These are phyloP conservation scores for Zarea fungicola DNA, from an alignment of 2,329 filamentous ascomycete genomes.

Conservation along the genomic window DNA sequence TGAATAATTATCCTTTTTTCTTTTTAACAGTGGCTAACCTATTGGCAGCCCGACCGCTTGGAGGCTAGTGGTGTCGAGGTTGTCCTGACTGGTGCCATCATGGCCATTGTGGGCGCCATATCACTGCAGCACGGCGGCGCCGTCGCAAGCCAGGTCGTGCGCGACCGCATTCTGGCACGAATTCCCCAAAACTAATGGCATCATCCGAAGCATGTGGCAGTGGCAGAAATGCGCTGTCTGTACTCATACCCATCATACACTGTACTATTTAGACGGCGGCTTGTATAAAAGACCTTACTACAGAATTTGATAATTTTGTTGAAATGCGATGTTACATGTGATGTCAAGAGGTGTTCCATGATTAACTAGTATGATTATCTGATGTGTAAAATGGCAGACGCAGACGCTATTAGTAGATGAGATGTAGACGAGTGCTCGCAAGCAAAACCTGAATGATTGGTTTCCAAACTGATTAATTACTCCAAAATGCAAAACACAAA, in stretches of 20 bases:
- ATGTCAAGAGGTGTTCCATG: too few species aligned
- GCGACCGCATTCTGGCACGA: constrained; percentile 63
- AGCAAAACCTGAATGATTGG: too few species aligned
- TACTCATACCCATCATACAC: constrained; percentile 16
- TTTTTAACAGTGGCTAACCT: background rate
- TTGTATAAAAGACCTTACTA: constrained; percentile 15
- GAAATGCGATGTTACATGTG: too few species aligned
- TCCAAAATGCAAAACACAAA: too few species aligned
- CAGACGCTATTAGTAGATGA: background rate
- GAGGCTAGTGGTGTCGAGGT: constrained; percentile 66
- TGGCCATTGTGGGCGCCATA: constrained; percentile 82
- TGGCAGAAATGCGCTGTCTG: constrained; percentile 4
- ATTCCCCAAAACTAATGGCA: constrained; percentile 20
- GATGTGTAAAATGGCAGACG: too few species aligned
- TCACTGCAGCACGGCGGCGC: constrained; percentile 82
- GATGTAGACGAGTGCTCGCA: too few species aligned
- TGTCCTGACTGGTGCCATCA: constrained; percentile 71
- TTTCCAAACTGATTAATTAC: too few species aligned
- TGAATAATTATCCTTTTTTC: background rate
- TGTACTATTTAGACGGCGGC: constrained; percentile 20
- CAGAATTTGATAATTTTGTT: background rate
- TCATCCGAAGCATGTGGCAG: background rate
- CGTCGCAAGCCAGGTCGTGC: constrained; percentile 67
- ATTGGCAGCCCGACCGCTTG: constrained; percentile 57
- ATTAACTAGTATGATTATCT: too few species aligned